Conservation (phyloP, 176 grass and related monocot species). For the Avena insularis region DNA sequence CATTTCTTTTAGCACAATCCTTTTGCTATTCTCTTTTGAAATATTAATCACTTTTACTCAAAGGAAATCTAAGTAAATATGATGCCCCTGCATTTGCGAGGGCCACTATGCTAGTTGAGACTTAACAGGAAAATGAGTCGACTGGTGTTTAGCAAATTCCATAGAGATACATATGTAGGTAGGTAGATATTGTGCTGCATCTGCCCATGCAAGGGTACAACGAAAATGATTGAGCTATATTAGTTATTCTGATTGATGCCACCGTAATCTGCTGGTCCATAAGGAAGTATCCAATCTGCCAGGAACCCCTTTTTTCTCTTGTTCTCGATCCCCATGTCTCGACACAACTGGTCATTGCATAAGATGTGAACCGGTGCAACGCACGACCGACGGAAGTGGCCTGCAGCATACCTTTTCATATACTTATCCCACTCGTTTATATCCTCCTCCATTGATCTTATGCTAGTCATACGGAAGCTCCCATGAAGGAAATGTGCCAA, state of each 20-base stretch:
- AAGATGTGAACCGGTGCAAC: not conserved
- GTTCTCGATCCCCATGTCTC: slow-evolving; percentile 37
- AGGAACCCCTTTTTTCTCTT: slow-evolving; percentile 33
- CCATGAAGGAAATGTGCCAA: not conserved
- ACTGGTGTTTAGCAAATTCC: too few relatives aligned
- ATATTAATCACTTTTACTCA: too few relatives aligned
- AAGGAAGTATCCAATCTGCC: too few relatives aligned
- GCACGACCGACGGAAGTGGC: not conserved
- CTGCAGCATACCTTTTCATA: not conserved
- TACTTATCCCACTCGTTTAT: not conserved
- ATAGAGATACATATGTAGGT: too few relatives aligned
- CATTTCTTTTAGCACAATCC: too few relatives aligned
- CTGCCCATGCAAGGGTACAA: too few relatives aligned
- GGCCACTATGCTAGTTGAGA: too few relatives aligned
- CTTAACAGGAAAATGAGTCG: too few relatives aligned
- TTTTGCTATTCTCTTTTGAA: too few relatives aligned
- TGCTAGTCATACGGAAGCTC: slow-evolving; percentile 33
- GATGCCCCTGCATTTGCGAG: too few relatives aligned
- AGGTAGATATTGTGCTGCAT: too few relatives aligned
- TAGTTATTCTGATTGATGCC: slow-evolving; percentile 8
- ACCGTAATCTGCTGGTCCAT: slow-evolving; percentile 23
- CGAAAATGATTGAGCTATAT: not conserved
- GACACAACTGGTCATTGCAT: slow-evolving; percentile 41
- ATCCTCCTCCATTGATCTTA: slow-evolving; percentile 40
- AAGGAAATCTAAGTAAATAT: too few relatives aligned